Percentiles rank a stretch among this genome's conserved stretches.
These are phyloP conservation scores for Leccinum arenicola DNA, from an alignment of 768 basidiomycete genomes.

Conservation along the genomic window DNA sequence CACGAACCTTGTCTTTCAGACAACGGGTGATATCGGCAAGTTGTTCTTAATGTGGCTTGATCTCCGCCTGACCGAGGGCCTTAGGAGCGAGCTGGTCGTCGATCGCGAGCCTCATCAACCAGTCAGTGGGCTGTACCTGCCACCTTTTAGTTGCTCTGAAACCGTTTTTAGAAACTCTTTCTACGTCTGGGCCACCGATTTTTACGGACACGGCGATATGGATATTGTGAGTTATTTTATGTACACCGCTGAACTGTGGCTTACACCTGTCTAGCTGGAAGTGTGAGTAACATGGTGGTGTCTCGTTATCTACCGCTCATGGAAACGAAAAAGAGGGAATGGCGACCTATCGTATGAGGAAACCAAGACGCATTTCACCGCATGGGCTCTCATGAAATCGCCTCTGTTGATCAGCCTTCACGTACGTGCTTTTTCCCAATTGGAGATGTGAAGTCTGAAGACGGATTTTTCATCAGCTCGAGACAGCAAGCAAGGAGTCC, in stretches of 20 bases:
- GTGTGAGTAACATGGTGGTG: constrained; percentile 35
- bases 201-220: constrained; percentile 67
- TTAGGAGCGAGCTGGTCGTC: constrained; percentile 49
- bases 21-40: constrained; percentile 48
- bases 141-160: background rate
- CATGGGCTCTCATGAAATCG: constrained; percentile 70
- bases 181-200: constrained; percentile 58
- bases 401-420: constrained; percentile 63
- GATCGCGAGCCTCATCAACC: constrained; percentile 51
- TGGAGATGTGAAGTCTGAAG: constrained; percentile 2
- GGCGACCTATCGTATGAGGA: constrained; percentile 61
- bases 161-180: constrained; percentile 55
- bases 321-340: constrained; percentile 47
- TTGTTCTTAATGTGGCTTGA: background rate
- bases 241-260: constrained; percentile 2
- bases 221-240: constrained; percentile 48
- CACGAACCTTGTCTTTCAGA: constrained; percentile 32
- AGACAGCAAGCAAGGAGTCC: constrained; percentile 46
- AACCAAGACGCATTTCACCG: constrained; percentile 67
- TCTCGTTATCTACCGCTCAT: background rate
- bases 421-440: constrained; percentile 32
- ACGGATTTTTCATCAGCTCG: constrained; percentile 37
- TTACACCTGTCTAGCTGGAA: constrained; percentile 43
- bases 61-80: background rate
- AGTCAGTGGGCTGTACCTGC: constrained; percentile 31